Conservation (phyloP, 306 rosid species). For the Prinsepia uniflora region DNA sequence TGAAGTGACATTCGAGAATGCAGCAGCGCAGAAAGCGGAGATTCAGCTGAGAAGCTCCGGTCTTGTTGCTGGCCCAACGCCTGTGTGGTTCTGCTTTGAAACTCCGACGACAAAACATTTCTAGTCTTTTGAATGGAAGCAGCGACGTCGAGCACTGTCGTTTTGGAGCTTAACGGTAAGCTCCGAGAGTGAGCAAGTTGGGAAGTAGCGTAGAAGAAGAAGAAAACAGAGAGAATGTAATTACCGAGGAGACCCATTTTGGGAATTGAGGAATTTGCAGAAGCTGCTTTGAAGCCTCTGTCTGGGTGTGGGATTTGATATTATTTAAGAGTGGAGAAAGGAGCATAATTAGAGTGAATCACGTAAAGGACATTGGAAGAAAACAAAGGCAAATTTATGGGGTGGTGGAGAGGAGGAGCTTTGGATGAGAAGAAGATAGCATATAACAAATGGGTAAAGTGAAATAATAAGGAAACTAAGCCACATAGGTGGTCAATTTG, state of each 20-base stretch:
- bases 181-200: conserved; percentile 34
- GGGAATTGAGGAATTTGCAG: conserved; percentile 12
- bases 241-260: conserved; percentile 21
- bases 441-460: not conserved
- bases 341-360: not conserved
- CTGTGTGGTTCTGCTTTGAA: not conserved
- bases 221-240: conserved; percentile 20
- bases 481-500: too few species aligned
- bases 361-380: conserved; percentile 32
- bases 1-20: conserved; percentile 54
- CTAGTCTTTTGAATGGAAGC: conserved; percentile 36
- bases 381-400: conserved; percentile 21
- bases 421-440: conserved; percentile 29
- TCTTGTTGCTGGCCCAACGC: conserved; percentile 17
- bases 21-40: conserved; percentile 35
- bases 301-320: not conserved
- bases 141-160: conserved; percentile 52
- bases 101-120: conserved; percentile 13
- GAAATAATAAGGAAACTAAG: too few species aligned
- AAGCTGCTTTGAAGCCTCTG: not conserved
- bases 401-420: conserved; percentile 30
- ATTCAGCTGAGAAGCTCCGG: not conserved
- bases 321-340: not conserved
- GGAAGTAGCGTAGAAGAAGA: conserved; percentile 11
- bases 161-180: conserved; percentile 19